Conservation (phyloP, 164 flowering plant species). For the Berberis vulgaris region DNA sequence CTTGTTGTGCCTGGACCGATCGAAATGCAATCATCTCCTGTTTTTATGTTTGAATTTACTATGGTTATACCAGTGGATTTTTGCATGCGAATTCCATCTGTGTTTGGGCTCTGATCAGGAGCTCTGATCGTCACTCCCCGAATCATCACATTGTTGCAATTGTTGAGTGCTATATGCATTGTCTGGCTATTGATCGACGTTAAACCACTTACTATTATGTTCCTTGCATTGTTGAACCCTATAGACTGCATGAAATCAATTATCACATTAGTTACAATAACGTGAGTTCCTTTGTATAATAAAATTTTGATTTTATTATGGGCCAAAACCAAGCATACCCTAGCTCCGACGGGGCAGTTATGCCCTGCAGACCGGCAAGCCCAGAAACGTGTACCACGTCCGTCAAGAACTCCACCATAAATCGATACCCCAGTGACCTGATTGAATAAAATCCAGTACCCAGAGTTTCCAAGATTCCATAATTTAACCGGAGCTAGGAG, state of each 20-base stretch:
- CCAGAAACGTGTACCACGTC: conserved; percentile 40
- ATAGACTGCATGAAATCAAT: conserved; percentile 13
- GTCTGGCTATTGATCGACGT: conserved; percentile 52
- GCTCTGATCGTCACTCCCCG: conserved; percentile 37
- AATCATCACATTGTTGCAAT: conserved; percentile 31
- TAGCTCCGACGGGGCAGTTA: conserved; percentile 35
- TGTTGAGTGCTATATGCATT: conserved; percentile 43
- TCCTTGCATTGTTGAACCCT: conserved; percentile 8
- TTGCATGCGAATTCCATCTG: conserved; percentile 62
- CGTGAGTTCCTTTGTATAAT: not conserved
- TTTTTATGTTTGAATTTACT: conserved; percentile 21
- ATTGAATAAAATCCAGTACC: conserved; percentile 38
- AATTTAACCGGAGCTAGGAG: conserved; percentile 13
- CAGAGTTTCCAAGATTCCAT: conserved; percentile 15
- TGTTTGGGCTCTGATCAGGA: conserved; percentile 58
- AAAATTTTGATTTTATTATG: not conserved
- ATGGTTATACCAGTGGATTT: conserved; percentile 37
- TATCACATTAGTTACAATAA: not conserved
- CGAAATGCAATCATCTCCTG: conserved; percentile 69
- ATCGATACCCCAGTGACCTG: conserved; percentile 27
- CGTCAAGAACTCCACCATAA: conserved; percentile 49
- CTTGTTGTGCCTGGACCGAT: conserved; percentile 43
- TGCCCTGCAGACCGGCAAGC: conserved; percentile 24
- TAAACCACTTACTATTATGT: conserved; percentile 30
- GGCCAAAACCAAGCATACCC: conserved; percentile 22